Evolutionary conservation across 169 alveolate species (phyloP), one percentile per base, ranked within the genome.

Genomic region (Plasmodium berghei): DNA sequence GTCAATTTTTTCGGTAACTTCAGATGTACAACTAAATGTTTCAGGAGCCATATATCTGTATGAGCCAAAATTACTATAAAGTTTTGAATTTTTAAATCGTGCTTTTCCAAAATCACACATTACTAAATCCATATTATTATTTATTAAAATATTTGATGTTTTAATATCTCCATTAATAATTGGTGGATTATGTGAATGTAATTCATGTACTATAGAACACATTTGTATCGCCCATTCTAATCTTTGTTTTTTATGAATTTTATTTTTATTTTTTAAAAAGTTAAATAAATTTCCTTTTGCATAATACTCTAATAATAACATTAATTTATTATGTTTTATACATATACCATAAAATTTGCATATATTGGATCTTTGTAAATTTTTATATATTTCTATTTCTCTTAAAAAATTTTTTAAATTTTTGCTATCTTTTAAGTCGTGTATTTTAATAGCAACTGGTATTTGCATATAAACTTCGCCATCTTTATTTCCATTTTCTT

Each of bases 81-180:
- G 73, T 49, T 66, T 83, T 16, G 90, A 55, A 42, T 69, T 83
- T 54, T 83, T 83, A 83, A 83, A 83, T 52, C 90, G 46, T 1
- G 90, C 90, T 62, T 83, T 83, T 2, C 90, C 90, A 67, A 83
- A 83, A 83, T 83, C 90, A 34, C 90, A 83, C 90, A 83, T 83
- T 34, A 83, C 85, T 40, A 83, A 24, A 48, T 83, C 61, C 90
- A 83, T 83, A 69, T 83, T 46, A 69, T 83, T 70, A 49, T 83
- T 72, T n/a, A 83, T 83, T 45, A 83, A 83, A 0, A 83, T 72
- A 28, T 83, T 83, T n/a, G 90, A 83, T 24, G 90, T 83, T 83
- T 83, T 83, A 20, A 83, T 83, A 69, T 83, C 90, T 69, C 86
- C 90, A 69, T 83, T 83, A 14, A 83, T 69, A n/a, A 83, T 49